These are phyloP conservation scores for Puccinia triticina DNA, from an alignment of 1,284 basidiomycete genomes.

Conservation along the genomic window DNA sequence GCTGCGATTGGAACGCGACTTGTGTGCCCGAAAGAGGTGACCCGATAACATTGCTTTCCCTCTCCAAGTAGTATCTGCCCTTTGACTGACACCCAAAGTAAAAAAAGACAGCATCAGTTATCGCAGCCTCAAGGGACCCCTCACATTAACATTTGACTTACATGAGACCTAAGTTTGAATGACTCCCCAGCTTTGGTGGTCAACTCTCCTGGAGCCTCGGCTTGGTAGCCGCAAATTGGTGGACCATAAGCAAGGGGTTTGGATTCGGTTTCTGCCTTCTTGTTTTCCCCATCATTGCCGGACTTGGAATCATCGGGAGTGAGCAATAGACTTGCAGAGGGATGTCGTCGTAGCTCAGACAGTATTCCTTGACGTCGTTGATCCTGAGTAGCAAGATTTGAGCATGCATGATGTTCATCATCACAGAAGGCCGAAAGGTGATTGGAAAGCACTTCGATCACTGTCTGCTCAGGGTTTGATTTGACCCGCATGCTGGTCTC, in stretches of 20 bases:
- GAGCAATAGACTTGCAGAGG: constrained; percentile 49
- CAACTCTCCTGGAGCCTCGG: constrained; percentile 20
- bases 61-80: constrained; percentile 36
- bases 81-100: constrained; percentile 15
- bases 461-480: constrained; percentile 43
- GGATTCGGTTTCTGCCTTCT: background rate
- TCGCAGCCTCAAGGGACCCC: background rate
- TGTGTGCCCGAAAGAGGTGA: constrained; percentile 31
- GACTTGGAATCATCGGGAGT: background rate
- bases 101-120: background rate
- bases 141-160: constrained; percentile 11
- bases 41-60: constrained; percentile 38
- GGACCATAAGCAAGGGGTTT: constrained; percentile 17
- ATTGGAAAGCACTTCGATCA: constrained; percentile 42
- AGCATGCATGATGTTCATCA: constrained; percentile 45
- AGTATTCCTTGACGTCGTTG: constrained; percentile 33
- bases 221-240: constrained; percentile 41
- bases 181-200: constrained; percentile 45
- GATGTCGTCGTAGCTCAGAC: constrained; percentile 45
- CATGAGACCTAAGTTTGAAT: constrained; percentile 29
- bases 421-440: constrained; percentile 33
- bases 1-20: constrained; percentile 36
- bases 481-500: constrained; percentile 49
- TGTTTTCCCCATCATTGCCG: background rate
- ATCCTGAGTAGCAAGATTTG: constrained; percentile 36